A percentile compares a stretch with the other conserved stretches of the same genome.
These are phyloP conservation scores for Pythium periplocum DNA, from an alignment of 352 stramenopile species.

Conservation along the genomic window DNA sequence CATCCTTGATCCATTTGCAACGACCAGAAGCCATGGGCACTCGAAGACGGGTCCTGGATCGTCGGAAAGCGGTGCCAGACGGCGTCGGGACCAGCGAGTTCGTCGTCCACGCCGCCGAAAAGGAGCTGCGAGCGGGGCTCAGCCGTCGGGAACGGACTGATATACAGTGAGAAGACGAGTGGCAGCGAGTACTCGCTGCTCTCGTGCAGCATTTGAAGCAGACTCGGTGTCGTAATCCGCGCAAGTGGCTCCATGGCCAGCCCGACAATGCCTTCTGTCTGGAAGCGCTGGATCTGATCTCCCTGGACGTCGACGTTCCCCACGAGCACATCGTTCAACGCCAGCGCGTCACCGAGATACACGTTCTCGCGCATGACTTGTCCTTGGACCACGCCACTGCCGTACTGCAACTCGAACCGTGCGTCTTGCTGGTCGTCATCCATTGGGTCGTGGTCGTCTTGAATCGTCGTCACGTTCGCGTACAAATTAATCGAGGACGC, in stretches of 20 bases:
- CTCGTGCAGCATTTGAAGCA: slow-evolving; percentile 18
- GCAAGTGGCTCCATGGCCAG: slow-evolving; percentile 24
- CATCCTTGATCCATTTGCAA: slow-evolving; percentile 11
- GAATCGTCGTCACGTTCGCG: neutral
- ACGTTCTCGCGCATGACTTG: slow-evolving; percentile 19
- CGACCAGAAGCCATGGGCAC: slow-evolving; percentile 23
- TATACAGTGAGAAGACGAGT: slow-evolving; percentile 34
- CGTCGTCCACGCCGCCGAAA: slow-evolving; percentile 24
- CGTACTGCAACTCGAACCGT: slow-evolving; percentile 25
- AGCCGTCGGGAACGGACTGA: slow-evolving; percentile 22
- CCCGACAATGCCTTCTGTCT: slow-evolving; percentile 32
- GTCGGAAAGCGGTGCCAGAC: slow-evolving; percentile 25
- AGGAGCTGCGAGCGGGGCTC: slow-evolving; percentile 28
- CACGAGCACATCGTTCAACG: slow-evolving; percentile 12
- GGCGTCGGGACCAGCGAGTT: slow-evolving; percentile 15
- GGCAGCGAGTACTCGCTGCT: slow-evolving; percentile 9
- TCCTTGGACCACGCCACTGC: slow-evolving; percentile 26
- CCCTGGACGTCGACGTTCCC: slow-evolving; percentile 20
- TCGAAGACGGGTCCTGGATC: slow-evolving; percentile 7
- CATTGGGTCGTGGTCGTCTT: neutral
- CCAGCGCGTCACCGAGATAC: slow-evolving; percentile 7
- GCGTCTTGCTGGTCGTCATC: slow-evolving; percentile 1
- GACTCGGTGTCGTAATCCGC: slow-evolving; percentile 18
- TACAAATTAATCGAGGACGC: neutral
- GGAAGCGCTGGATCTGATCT: slow-evolving; percentile 24